Conservation (phyloP, 148 eudicot species). For the Rhododendron henanense region DNA sequence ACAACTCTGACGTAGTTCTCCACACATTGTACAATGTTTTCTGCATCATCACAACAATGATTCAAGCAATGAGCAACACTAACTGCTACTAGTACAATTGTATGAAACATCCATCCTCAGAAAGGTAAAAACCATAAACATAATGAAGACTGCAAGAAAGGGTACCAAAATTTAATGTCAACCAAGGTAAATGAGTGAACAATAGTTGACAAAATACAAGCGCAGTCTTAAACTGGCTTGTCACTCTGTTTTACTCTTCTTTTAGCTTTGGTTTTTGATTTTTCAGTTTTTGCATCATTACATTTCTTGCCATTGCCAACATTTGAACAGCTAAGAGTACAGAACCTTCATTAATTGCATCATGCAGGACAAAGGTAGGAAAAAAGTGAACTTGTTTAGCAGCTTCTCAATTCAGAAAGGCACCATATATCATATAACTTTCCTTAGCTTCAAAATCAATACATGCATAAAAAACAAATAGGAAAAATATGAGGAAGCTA, state of each 20-base stretch:
- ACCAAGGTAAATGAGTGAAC: not conserved
- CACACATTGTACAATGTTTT: slow-evolving; percentile 62
- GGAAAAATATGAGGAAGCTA: not conserved
- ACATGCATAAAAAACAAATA: not conserved
- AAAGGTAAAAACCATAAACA: not conserved
- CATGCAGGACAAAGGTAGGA: not conserved
- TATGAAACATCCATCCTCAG: not conserved
- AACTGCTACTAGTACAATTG: not conserved
- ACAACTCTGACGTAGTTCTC: slow-evolving; percentile 60
- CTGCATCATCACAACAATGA: slow-evolving; percentile 43
- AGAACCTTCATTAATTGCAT: slow-evolving; percentile 1
- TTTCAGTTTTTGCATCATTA: not conserved
- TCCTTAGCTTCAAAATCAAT: not conserved
- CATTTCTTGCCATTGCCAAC: not conserved
- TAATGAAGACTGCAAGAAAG: not conserved
- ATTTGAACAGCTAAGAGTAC: not conserved
- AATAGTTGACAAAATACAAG: not conserved
- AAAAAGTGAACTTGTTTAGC: not conserved
- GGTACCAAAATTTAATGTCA: not conserved
- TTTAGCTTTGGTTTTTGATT: not conserved
- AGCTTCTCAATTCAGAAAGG: not conserved
- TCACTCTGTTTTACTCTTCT: not conserved
- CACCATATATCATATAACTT: not conserved
- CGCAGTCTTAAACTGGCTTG: not conserved
- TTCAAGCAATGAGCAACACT: not conserved